A percentile compares a stretch with the other conserved stretches of the same genome.
phyloP scores from a whole-genome alignment of 140 eudicot species.

The Anethum foeniculum region DNA sequence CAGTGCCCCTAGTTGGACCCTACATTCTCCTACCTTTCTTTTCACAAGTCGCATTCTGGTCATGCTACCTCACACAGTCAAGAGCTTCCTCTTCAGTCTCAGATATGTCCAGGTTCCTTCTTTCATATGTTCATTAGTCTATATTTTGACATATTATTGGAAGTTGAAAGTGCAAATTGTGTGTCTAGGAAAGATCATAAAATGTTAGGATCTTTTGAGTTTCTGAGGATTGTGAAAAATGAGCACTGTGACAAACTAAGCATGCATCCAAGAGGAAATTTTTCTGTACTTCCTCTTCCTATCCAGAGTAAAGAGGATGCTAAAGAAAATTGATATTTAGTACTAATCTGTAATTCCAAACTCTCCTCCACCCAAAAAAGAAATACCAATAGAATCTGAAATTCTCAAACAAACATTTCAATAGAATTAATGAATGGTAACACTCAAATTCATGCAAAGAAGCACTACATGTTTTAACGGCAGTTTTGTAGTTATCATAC shows the following conservation, averaged over 20 bases:
- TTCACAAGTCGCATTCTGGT: neutral
- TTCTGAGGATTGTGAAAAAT: neutral
- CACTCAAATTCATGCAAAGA: neutral
- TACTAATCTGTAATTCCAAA: too few species aligned
- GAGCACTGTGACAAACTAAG: neutral
- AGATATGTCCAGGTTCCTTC: neutral
- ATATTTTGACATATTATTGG: neutral
- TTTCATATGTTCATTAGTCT: neutral
- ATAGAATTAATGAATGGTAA: neutral
- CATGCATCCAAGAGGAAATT: neutral
- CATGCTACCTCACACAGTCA: neutral
- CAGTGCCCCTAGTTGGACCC: too few species aligned
- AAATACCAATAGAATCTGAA: too few species aligned
- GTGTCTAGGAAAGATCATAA: neutral
- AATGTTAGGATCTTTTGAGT: conserved; percentile 19
- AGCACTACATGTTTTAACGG: neutral
- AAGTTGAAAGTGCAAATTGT: conserved; percentile 1
- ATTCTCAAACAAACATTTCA: too few species aligned
- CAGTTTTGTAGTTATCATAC: neutral
- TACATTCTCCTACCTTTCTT: neutral
- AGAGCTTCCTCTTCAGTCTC: neutral
- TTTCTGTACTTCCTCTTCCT: neutral
- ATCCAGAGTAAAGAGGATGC: neutral
- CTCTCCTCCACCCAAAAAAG: too few species aligned
- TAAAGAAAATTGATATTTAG: neutral